Evolutionary conservation across 2,329 filamentous ascomycete species (phyloP), one percentile per base, ranked within the genome.

Genomic region (Neopestalotiopsis sp.): DNA sequence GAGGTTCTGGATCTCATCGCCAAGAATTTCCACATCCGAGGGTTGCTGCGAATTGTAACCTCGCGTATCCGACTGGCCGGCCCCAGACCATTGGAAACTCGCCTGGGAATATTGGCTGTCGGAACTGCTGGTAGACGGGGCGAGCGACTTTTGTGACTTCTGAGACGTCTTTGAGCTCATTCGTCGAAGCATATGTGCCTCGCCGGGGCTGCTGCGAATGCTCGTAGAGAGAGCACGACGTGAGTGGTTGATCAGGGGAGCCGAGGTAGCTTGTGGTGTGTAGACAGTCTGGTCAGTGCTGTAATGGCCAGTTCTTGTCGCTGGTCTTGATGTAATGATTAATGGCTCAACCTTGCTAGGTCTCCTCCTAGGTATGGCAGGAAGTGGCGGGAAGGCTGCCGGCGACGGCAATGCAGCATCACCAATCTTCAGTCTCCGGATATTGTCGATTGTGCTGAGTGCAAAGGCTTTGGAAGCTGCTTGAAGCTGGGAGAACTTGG

Each of bases 391-490:
- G 9, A 76, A 75, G n/a, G 68, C 14, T 20, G 72, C 71, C 10
- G 70, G 24, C 28, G 58, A 34, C 5, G 70, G 67, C 3, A 62
- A 14, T 6, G 67, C 59, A 2, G 67, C 59, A 2, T 73, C 53
- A 9, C 77, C 76, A 30, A 80, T 72, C 64, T 75, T 78, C 24
- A 81, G 66, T 5, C 80, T 76, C 66, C 76, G 79, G 38, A 80
- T 77, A 12, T 77, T 77, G 65, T 82, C 80, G 67, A 82, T 71
- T 1, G 80, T 74, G 40, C 80, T 76, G n/a, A 84, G 75, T 28
- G 82, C 82, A 61, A 84, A 79, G 0, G 79, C 70, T 67, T 81
- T 82, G 2, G 81, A 80, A 0, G 81, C 80, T 0, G 79, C 73
- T 66, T 83, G 81, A 5, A 84, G 71, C 20, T 80, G 77, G 1